A percentile compares a stretch with the other conserved stretches of the same genome.
phyloP scores from a whole-genome alignment of 148 eudicot genomes.

The Agrostemma githago region DNA sequence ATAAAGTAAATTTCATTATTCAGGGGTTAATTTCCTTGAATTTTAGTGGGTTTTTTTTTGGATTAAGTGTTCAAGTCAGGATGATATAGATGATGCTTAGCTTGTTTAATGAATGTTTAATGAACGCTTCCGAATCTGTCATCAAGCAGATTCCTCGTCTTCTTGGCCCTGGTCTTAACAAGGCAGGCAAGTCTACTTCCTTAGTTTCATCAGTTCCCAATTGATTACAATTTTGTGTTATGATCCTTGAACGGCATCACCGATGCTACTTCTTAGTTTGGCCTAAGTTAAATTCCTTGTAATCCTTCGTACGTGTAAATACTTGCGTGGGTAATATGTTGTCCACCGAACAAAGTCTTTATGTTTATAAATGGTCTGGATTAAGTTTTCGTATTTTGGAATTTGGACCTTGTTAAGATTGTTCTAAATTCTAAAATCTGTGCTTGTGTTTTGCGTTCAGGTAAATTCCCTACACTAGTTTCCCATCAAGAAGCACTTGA shows the following conservation, averaged over 20 bases:
- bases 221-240: too few relatives aligned
- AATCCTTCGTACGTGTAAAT: too few relatives aligned
- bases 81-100: neutral
- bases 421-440: neutral
- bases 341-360: too few relatives aligned
- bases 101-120: too few relatives aligned
- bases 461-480: constrained; percentile 67
- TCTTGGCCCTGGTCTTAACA: constrained; percentile 85
- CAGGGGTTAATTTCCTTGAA: neutral
- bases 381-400: too few relatives aligned
- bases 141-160: constrained; percentile 90
- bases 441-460: constrained; percentile 22
- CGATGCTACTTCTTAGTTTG: too few relatives aligned
- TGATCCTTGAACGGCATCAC: too few relatives aligned
- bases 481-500: constrained; percentile 63
- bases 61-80: constrained; percentile 16
- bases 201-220: neutral
- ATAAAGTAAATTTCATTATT: constrained; percentile 8
- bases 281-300: too few relatives aligned
- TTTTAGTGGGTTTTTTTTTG: neutral
- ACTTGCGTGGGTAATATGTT: too few relatives aligned
- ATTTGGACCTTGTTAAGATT: neutral
- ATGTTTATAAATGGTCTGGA: too few relatives aligned
- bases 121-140: constrained; percentile 79
- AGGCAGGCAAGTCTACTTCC: constrained; percentile 50